Conservation (phyloP, 768 basidiomycete genomes). For the Agrocybe pediades region DNA sequence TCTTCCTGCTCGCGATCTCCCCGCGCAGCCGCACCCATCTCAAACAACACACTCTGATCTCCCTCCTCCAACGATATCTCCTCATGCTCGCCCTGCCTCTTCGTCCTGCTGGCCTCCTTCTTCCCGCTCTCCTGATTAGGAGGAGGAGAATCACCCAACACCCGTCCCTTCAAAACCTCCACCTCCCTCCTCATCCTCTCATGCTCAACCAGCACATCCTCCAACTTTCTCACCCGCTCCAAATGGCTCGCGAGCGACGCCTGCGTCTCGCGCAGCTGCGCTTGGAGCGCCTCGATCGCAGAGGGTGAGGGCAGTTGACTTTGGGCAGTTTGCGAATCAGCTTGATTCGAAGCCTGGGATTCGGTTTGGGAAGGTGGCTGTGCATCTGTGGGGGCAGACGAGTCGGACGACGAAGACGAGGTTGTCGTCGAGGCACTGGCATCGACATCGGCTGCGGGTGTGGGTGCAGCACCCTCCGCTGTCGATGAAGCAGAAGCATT, state of each 20-base stretch:
- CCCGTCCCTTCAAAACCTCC: constrained; percentile 64
- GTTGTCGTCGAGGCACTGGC: constrained; percentile 1
- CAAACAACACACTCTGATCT: too few relatives aligned
- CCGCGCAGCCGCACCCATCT: background rate
- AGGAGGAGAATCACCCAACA: constrained; percentile 36
- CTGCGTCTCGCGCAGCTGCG: constrained; percentile 86
- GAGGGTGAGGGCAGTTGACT: constrained; percentile 26
- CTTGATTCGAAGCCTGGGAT: background rate
- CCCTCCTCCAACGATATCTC: too few relatives aligned
- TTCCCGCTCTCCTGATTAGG: too few relatives aligned
- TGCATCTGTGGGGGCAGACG: background rate
- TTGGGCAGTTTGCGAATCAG: too few relatives aligned
- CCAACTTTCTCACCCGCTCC: constrained; percentile 81
- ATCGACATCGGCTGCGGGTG: constrained; percentile 19
- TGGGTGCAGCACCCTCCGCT: too few relatives aligned
- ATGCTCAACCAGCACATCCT: constrained; percentile 81
- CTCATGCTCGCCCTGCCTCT: too few relatives aligned
- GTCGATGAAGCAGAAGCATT: too few relatives aligned
- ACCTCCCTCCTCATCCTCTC: constrained; percentile 84
- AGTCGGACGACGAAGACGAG: background rate
- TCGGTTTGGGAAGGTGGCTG: background rate
- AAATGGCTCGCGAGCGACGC: constrained; percentile 72
- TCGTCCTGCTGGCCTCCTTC: too few relatives aligned
- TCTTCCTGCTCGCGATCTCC: background rate
- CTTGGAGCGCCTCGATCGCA: constrained; percentile 65